phyloP scores from a whole-genome alignment of 225 moss, liverwort and hornwort species.

The Pseudoscleropodium purum region DNA sequence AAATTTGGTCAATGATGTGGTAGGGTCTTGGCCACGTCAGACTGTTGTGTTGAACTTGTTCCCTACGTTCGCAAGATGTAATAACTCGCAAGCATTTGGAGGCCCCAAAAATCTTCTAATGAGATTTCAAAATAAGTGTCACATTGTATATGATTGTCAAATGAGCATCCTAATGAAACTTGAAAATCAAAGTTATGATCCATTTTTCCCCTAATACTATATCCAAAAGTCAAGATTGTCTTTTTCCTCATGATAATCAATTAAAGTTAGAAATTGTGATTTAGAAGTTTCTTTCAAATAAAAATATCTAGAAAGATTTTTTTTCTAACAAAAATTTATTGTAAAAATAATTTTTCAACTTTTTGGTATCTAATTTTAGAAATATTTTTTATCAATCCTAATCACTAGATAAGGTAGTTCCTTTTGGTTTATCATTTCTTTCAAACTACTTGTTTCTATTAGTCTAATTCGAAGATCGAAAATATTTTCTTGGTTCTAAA shows the following conservation, averaged over 20 bases:
- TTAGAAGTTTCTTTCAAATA: not conserved
- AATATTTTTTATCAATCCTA: not conserved
- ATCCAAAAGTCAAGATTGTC: not conserved
- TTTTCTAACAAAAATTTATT: not conserved
- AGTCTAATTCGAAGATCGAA: not conserved
- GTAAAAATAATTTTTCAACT: not conserved
- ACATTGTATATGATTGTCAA: not conserved
- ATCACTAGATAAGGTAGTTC: not conserved
- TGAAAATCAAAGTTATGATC: not conserved
- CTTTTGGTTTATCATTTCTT: not conserved
- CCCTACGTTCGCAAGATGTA: too few relatives aligned
- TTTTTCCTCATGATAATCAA: not conserved
- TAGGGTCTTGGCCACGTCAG: too few relatives aligned
- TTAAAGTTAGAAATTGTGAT: not conserved
- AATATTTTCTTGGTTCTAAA: not conserved
- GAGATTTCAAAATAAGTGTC: not conserved
- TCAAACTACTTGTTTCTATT: not conserved
- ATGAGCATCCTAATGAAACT: not conserved
- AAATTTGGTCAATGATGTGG: too few relatives aligned
- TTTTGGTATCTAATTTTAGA: not conserved
- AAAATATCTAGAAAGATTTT: not conserved
- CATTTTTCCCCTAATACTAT: rapidly evolving
- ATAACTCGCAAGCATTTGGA: too few relatives aligned
- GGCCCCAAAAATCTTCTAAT: too few relatives aligned
- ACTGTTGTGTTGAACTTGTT: too few relatives aligned